These are phyloP conservation scores for Mercurialis annua DNA, from an alignment of 345 rosid species.

Conservation along the genomic window DNA sequence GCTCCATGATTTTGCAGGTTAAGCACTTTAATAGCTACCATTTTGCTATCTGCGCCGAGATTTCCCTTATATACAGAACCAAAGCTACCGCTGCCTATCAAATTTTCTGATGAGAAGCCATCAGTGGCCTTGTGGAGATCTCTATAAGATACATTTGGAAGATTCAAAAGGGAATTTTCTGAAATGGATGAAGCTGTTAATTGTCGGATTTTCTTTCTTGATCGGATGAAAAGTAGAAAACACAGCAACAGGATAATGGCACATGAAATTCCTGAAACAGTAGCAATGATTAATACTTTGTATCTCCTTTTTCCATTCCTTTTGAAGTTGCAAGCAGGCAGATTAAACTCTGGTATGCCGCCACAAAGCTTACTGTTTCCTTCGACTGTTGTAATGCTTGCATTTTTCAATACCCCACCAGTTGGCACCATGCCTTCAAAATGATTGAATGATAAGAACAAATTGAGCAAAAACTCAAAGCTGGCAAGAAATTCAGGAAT, in stretches of 20 bases:
- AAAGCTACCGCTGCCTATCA: background rate
- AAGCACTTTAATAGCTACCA: slow-evolving; percentile 4
- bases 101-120: slow-evolving; percentile 7
- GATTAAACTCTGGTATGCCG: background rate
- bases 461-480: background rate
- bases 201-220: background rate
- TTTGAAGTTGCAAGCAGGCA: background rate
- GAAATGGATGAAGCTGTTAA: background rate
- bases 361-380: background rate
- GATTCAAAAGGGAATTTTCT: background rate
- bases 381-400: background rate
- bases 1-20: slow-evolving; percentile 1
- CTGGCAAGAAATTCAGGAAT: background rate
- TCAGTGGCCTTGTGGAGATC: background rate
- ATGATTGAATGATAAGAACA: background rate
- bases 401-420: background rate
- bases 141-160: background rate
- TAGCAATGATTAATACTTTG: background rate
- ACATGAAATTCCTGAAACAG: background rate
- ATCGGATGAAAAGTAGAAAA: background rate
- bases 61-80: slow-evolving; percentile 9
- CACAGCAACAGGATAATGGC: background rate
- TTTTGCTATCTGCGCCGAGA: background rate
- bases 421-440: background rate
- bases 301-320: background rate